A percentile compares a stretch with the other conserved stretches of the same genome.
Evolutionary conservation across 2,329 filamentous ascomycete genomes (phyloP).

Genomic region (Xylaria sp.): DNA sequence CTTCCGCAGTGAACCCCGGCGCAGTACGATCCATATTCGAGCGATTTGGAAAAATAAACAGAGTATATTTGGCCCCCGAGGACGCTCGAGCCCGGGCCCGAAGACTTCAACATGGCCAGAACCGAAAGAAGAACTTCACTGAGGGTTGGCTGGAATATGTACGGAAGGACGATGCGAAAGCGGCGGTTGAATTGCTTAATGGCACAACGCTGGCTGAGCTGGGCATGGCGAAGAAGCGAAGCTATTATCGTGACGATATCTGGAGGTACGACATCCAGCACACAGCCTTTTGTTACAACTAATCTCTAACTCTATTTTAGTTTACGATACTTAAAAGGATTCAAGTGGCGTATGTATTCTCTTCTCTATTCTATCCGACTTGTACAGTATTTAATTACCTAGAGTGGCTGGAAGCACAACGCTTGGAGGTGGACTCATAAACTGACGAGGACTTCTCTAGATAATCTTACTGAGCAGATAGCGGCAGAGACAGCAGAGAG

Average conservation of each 20-base stretch:
- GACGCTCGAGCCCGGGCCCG: constrained; percentile 72
- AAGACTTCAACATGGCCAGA: constrained; percentile 77
- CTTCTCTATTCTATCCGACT: constrained; percentile 51
- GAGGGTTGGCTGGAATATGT: constrained; percentile 90
- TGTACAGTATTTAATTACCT: background rate
- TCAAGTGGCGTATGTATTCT: constrained; percentile 73
- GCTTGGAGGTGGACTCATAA: background rate
- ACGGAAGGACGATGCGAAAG: constrained; percentile 79
- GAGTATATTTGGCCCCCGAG: constrained; percentile 47
- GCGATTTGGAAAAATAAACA: constrained; percentile 77
- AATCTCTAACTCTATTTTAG: constrained; percentile 16
- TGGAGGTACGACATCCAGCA: constrained; percentile 66
- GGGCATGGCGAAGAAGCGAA: constrained; percentile 80
- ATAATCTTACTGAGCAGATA: constrained; percentile 78
- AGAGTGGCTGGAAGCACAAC: background rate
- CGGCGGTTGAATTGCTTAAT: constrained; percentile 80
- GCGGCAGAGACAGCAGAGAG: constrained; percentile 83
- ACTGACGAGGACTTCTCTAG: constrained; percentile 22
- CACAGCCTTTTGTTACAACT: background rate
- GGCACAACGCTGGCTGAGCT: constrained; percentile 68
- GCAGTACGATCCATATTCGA: constrained; percentile 54
- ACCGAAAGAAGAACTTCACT: constrained; percentile 83
- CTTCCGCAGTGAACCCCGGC: constrained; percentile 69
- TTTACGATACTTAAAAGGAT: constrained; percentile 80
- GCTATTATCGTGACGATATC: constrained; percentile 85